These are phyloP conservation scores for Annona squamosa DNA, from an alignment of 164 flowering plant genomes.

Conservation along the genomic window DNA sequence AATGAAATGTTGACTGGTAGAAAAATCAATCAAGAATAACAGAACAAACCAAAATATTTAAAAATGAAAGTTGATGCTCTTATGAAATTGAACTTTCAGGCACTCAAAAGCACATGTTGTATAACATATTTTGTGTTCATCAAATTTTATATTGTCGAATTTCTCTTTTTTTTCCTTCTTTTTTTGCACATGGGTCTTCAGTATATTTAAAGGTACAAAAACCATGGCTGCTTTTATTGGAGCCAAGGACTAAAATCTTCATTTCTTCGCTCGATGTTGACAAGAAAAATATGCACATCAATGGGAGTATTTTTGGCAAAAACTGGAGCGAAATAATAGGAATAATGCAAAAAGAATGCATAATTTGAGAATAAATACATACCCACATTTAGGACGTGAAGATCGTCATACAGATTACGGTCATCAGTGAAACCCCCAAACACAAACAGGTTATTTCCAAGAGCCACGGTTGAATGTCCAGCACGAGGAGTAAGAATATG, in stretches of 20 bases:
- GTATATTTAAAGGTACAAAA: too few species aligned
- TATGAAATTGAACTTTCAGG: too few species aligned
- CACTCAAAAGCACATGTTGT: too few species aligned
- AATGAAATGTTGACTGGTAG: background rate
- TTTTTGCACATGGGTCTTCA: too few species aligned
- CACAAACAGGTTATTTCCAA: conserved; percentile 73
- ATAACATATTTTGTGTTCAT: too few species aligned
- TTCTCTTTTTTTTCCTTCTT: background rate
- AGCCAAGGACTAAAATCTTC: background rate
- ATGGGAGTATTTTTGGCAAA: background rate
- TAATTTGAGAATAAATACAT: conserved; percentile 18
- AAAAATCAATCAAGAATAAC: background rate
- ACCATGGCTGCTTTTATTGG: background rate
- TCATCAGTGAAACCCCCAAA: conserved; percentile 95
- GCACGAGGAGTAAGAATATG: conserved; percentile 78
- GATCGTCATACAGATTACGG: conserved; percentile 77
- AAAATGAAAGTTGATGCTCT: background rate
- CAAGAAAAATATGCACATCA: background rate
- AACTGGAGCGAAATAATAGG: background rate
- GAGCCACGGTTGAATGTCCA: conserved; percentile 77
- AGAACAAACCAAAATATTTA: background rate
- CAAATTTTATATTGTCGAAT: too few species aligned
- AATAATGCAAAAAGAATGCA: background rate
- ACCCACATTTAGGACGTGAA: conserved; percentile 85
- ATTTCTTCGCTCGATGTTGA: background rate